Conservation (phyloP, 108 stramenopile species). For the Skeletonema costatum region DNA sequence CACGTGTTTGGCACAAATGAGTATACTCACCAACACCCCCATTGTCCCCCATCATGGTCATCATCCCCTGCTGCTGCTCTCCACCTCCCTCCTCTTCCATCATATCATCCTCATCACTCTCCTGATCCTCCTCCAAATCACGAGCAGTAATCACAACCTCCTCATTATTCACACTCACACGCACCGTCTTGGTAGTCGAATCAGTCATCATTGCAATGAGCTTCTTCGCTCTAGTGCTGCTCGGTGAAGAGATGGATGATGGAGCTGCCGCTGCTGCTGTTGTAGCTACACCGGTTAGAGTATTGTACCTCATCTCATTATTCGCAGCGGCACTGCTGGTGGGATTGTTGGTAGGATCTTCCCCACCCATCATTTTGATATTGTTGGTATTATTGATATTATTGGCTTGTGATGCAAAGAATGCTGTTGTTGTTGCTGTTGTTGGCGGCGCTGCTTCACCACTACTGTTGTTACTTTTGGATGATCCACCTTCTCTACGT, state of each 20-base stretch:
- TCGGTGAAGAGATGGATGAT: not conserved
- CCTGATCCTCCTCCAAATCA: not conserved
- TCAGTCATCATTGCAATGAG: constrained; percentile 7
- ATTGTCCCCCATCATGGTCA: not conserved
- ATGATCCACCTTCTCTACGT: too few species aligned
- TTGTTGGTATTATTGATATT: too few species aligned
- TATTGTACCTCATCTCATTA: too few species aligned
- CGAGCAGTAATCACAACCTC: not conserved
- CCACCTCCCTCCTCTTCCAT: constrained; percentile 10
- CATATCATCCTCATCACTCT: not conserved
- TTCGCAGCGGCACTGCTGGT: too few species aligned
- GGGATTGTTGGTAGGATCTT: too few species aligned
- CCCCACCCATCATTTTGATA: too few species aligned
- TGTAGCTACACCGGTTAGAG: too few species aligned
- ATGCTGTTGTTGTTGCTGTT: too few species aligned
- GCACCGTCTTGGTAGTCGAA: not conserved
- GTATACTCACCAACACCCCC: not conserved
- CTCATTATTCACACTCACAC: constrained; percentile 7
- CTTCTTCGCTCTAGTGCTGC: not conserved
- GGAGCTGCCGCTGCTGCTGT: not conserved
- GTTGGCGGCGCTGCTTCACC: too few species aligned
- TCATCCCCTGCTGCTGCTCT: constrained; percentile 2
- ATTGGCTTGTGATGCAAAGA: too few species aligned
- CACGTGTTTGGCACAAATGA: not conserved
- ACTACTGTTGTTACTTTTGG: too few species aligned